Evolutionary conservation across 2,329 filamentous ascomycete genomes (phyloP), one percentile per base, ranked within the genome.

Genomic region (Monilinia polystroma): DNA sequence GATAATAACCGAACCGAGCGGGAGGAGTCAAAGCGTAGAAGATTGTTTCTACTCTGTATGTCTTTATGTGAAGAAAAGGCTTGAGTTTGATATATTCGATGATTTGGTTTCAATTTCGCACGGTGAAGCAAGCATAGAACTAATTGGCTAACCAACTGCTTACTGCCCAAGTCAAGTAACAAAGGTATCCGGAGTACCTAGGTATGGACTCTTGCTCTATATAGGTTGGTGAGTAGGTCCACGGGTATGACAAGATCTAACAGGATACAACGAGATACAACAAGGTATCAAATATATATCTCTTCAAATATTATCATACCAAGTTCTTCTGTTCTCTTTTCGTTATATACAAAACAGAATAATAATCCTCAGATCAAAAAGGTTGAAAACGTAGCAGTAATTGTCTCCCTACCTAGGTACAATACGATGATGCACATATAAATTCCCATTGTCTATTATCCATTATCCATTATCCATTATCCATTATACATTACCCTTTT

Each of bases 71-170:
- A 18, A 18, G 32, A 23, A 23, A 49, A 1, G 2, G 6, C 32
- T 35, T 60, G 14, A 18, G 43, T 38, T 49, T 23, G 20, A 60
- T 49, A 26, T 60, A 35, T 49, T 49, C 43, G 43, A 59, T 59
- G n/a, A 59, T 49, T 49, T 59, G 29, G 57, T 60, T 60, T 60
- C 57, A 60, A 49, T 35, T 60, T 60, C 57, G 43, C 57, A 60
- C 29, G 57, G 57, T 47, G 32, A 14, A 16, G 29, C 18, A n/a
- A 35, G 32, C 32, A 35, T 5, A 8, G 32, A 35, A 35, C 32
- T 35, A 35, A 35, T 8, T 35, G 0, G 5, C 32, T 8, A 5
- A 8, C 32, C 1, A 7, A 8, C 32, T 35, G 7, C 32, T 35
- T 35, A 1, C 32, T 35, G 32, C 32, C 6, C 32, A 7, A 7